Evolutionary conservation across 192 early-diverging fungal species (phyloP), one percentile per base, ranked within the genome.

Genomic region (Polychytrium aggregatum): DNA sequence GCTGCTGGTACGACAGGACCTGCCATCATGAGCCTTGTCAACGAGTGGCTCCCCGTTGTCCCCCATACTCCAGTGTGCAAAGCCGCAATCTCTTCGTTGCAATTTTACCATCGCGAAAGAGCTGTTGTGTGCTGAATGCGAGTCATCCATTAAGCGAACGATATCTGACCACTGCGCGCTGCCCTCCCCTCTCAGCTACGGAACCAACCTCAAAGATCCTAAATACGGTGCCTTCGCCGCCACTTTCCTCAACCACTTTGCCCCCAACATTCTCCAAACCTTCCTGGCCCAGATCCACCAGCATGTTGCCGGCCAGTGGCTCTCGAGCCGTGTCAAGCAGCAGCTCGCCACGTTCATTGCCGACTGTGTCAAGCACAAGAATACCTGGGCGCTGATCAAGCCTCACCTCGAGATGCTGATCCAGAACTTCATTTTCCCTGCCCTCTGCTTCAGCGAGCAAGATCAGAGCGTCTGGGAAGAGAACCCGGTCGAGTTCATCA

Each of bases 401-500:
- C 82, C 86, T 28, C 85, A 95, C 54, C 67, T 79, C 17, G 81
- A 82, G 49, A 73, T 76, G 3, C 67, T 98, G 31, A 75, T 96
- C 18, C 62, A 79, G n/a, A 80, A 89, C 37, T 95, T 86, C 63
- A 84, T 95, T 49, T 96, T 89, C 75, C 91, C 92, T 52, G 82
- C 86, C 44, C 59, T 98, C 39, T 94, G 87, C 72, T 93, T 95
- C 57, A 81, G 79, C 56, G 55, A 74, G 20, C 75, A 76, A 37
- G 95, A 98, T 57, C 72, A 84, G 53, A 73, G 86, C 63, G 74
- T 93, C 21, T 98, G 95, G 95, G 68, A 82, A 36, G 86, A 91
- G 30, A 88, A 96, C 57, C 84, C 88, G 2, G 81, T 90, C 20
- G 95, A 98, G 63, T 98, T 82, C 48, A 82, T 98, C 26, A 60